Percentiles rank a stretch among this genome's conserved stretches.
phyloP scores from a whole-genome alignment of 306 rosid species.

The Prunus salicina region DNA sequence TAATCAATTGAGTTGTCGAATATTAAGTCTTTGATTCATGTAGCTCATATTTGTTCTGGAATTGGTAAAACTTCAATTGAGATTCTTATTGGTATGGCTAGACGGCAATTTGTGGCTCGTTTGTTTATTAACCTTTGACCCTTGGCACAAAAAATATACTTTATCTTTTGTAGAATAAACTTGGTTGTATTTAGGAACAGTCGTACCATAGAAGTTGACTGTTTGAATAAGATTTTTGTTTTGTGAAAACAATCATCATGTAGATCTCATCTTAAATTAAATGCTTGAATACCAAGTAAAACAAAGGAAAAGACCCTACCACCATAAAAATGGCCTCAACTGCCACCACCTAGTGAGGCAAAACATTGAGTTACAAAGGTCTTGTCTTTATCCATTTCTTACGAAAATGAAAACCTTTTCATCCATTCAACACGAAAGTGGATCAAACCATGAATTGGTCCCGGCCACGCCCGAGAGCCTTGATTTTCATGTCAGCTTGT shows the following conservation, averaged over 20 bases:
- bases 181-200: neutral
- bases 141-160: no score
- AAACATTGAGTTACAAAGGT: no score
- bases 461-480: neutral
- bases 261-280: neutral
- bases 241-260: neutral
- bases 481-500: neutral
- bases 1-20: neutral
- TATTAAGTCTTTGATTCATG: neutral
- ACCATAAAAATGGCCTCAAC: neutral
- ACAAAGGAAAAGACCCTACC: neutral
- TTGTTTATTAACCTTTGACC: no score
- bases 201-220: neutral
- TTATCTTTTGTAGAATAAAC: no score
- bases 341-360: no score
- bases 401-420: neutral
- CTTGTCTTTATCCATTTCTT: no score
- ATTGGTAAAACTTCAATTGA: neutral
- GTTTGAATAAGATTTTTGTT: no score
- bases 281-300: neutral
- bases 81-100: neutral
- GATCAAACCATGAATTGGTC: neutral
- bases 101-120: no score
- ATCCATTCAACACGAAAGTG: neutral
- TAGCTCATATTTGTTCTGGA: neutral